A percentile compares a stretch with the other conserved stretches of the same genome.
phyloP scores from a whole-genome alignment of 2,329 filamentous ascomycete species.

The Fusarium neocosmosporiellum region DNA sequence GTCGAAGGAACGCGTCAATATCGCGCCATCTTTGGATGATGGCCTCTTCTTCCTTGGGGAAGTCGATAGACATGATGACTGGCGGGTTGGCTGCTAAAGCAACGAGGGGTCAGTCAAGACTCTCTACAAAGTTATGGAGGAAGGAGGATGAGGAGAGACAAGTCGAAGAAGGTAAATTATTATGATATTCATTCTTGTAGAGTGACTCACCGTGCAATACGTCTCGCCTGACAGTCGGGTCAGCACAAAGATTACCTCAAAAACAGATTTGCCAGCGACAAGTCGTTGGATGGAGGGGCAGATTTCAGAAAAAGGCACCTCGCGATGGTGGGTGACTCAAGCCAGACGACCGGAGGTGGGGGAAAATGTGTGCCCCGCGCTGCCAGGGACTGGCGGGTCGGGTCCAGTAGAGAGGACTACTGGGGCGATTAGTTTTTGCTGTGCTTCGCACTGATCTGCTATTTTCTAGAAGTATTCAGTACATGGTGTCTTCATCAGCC shows the following conservation, averaged over 20 bases:
- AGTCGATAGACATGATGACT: slow-evolving; percentile 83
- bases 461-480: background rate
- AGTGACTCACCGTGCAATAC: slow-evolving; percentile 27
- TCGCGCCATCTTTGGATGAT: slow-evolving; percentile 89
- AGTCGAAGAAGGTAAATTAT: background rate
- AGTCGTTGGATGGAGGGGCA: slow-evolving; percentile 43
- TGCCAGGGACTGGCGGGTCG: background rate
- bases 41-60: slow-evolving; percentile 89
- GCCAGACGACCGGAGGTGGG: slow-evolving; percentile 30
- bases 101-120: slow-evolving; percentile 19
- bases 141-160: background rate
- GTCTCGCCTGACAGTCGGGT: slow-evolving; percentile 27
- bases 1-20: slow-evolving; percentile 89
- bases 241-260: slow-evolving; percentile 24
- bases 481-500: background rate
- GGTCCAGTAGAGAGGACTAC: background rate
- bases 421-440: background rate
- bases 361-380: slow-evolving; percentile 42
- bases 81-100: slow-evolving; percentile 17
- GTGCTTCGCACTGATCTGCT: background rate
- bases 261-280: slow-evolving; percentile 27
- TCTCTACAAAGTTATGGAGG: background rate
- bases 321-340: slow-evolving; percentile 46
- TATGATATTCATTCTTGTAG: background rate
- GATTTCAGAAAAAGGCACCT: slow-evolving; percentile 39